Percentiles rank a stretch among this genome's conserved stretches.
Evolutionary conservation across 2,329 filamentous ascomycete genomes (phyloP).

Genomic region (Trichoderma sp.): DNA sequence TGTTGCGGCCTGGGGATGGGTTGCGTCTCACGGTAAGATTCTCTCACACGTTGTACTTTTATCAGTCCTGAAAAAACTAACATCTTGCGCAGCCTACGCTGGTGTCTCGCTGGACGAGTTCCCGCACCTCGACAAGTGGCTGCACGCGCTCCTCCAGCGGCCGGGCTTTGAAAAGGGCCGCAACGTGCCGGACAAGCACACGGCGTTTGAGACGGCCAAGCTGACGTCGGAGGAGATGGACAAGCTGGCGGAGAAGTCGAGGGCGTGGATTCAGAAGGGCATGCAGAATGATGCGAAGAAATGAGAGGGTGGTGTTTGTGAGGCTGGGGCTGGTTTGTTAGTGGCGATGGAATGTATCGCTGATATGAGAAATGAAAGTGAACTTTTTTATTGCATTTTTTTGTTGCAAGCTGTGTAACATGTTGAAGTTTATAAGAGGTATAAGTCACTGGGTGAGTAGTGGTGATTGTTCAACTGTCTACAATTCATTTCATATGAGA

Average conservation of each 20-base stretch:
- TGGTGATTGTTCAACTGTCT: neutral
- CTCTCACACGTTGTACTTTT: neutral
- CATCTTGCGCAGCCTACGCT: constrained; percentile 38
- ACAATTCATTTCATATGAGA: neutral
- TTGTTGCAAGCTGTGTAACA: neutral
- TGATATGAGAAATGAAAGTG: neutral
- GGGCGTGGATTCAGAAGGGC: constrained; percentile 67
- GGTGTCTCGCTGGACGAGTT: constrained; percentile 70
- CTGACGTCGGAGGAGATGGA: constrained; percentile 60
- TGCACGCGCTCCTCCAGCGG: constrained; percentile 69
- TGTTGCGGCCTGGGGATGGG: constrained; percentile 81
- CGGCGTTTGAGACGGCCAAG: constrained; percentile 55
- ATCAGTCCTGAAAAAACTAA: neutral
- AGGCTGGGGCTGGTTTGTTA: neutral
- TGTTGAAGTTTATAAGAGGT: neutral
- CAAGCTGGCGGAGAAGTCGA: constrained; percentile 54
- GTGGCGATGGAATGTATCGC: neutral
- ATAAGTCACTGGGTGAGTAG: neutral
- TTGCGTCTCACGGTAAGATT: constrained; percentile 55
- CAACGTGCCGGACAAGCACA: constrained; percentile 70
- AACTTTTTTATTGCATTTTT: neutral
- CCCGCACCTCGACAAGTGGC: constrained; percentile 76
- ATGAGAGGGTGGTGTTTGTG: constrained; percentile 40
- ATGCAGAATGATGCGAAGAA: constrained; percentile 70
- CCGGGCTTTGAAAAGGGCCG: constrained; percentile 75